Evolutionary conservation across 1,284 basidiomycete genomes (phyloP).

Genomic region (Tilletia walkeri): DNA sequence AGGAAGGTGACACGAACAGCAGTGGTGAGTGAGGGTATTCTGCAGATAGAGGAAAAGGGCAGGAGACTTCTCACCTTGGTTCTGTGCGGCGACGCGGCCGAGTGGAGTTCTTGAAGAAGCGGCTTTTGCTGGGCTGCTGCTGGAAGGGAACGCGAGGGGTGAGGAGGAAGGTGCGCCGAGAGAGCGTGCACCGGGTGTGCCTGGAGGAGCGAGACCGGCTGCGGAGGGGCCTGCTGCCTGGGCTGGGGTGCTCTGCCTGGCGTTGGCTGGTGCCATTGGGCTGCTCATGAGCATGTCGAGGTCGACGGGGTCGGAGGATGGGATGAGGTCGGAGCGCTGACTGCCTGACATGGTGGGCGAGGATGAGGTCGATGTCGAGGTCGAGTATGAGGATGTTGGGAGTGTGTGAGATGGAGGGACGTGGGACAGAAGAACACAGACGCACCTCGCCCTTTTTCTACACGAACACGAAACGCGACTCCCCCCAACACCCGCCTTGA

Average conservation of each 20-base stretch:
- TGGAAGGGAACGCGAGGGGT: constrained; percentile 13
- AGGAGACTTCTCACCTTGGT: background rate
- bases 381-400: background rate
- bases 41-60: background rate
- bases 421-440: no score
- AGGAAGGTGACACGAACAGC: no score
- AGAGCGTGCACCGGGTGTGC: constrained; percentile 1
- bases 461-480: no score
- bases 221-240: background rate
- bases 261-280: background rate
- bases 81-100: background rate
- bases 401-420: no score
- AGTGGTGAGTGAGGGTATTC: background rate
- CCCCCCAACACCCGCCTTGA: background rate
- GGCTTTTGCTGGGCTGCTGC: background rate
- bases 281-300: constrained; percentile 16
- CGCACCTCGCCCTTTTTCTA: no score
- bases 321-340: constrained; percentile 11
- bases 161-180: background rate
- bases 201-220: background rate
- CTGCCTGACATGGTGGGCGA: constrained; percentile 4
- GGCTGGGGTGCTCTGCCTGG: background rate
- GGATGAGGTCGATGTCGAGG: background rate
- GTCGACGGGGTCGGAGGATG: constrained; percentile 10
- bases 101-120: background rate